Evolutionary conservation across 2,329 filamentous ascomycete genomes (phyloP), one percentile per base, ranked within the genome.

Genomic region (Neonectria coccinea): DNA sequence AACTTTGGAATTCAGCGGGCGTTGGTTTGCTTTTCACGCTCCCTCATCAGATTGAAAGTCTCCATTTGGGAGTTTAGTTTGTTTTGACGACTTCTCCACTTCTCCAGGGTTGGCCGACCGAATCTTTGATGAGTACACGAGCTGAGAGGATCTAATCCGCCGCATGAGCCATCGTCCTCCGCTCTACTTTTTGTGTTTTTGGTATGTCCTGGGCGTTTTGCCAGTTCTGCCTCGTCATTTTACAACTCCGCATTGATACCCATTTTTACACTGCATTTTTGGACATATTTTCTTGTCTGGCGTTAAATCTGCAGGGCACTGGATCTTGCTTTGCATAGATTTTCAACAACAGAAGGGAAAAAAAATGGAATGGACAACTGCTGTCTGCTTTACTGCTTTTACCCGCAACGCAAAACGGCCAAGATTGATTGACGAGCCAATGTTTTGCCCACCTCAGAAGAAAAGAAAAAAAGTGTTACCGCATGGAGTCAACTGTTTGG

Each of bases 11-110:
- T 60, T 70, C 61, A 69, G 64, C 65, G 65, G 74, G 74, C 72
- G 75, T 78, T 75, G 57, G 69, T 64, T 71, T 74, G 75, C 77
- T 78, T 78, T 77, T 79, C 77, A 76, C 59, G 76, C 79, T 80
- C 78, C 78, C 74, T 82, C 80, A 80, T 83, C 83, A 85, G 81
- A 85, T 84, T 85, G 83, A 79, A 79, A 79, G 69, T 72, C 73
- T 78, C 67, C 66, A 74, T 80, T 79, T 79, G 80, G 82, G 82
- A 81, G 81, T 81, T 70, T 79, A 71, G 39, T 41, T 74, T 69
- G 72, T 58, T 68, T 73, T 69, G 74, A 77, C 65, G 67, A 42
- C 39, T 74, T 77, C 81, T 83, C 81, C 82, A 80, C 82, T 85
- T 84, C 82, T 83, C 69, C 74, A 74, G 79, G 81, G 82, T 84